Conservation (phyloP, 768 basidiomycete genomes). For the Russula sp. region DNA sequence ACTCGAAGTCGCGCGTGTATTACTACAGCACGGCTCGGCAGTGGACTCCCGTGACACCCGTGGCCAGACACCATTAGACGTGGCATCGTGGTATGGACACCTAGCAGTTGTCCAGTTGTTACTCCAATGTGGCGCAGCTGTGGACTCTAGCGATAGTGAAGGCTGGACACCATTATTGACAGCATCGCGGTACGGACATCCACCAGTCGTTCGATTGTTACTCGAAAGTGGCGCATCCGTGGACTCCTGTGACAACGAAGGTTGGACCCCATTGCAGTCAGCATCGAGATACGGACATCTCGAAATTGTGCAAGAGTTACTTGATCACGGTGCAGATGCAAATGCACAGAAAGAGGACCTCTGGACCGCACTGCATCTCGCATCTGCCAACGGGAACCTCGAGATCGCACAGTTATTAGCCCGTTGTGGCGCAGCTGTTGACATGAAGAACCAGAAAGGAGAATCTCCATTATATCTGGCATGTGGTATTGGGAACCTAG, state of each 20-base stretch:
- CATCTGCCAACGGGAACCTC: neutral
- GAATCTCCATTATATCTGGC: neutral
- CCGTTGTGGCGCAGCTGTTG: neutral
- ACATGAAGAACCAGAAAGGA: neutral
- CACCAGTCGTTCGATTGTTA: no score
- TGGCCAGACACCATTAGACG: neutral
- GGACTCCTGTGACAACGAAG: no score
- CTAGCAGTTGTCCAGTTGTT: neutral
- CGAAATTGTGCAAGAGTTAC: neutral
- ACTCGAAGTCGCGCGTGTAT: neutral
- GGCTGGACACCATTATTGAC: neutral
- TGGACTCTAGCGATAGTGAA: neutral
- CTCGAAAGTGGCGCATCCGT: no score
- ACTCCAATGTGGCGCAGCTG: neutral
- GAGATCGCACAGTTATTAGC: neutral
- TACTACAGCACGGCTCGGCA: neutral
- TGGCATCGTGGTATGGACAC: neutral
- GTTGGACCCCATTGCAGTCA: no score
- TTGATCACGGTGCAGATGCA: neutral
- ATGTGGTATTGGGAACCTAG: fast-evolving
- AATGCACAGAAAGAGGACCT: neutral
- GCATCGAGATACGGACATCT: no score
- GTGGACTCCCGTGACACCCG: neutral
- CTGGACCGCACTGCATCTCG: neutral
- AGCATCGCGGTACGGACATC: neutral